Base-by-base conservation (phyloP, 148 eudicot species). In the Amaranthus hypochondriacus region DNA sequence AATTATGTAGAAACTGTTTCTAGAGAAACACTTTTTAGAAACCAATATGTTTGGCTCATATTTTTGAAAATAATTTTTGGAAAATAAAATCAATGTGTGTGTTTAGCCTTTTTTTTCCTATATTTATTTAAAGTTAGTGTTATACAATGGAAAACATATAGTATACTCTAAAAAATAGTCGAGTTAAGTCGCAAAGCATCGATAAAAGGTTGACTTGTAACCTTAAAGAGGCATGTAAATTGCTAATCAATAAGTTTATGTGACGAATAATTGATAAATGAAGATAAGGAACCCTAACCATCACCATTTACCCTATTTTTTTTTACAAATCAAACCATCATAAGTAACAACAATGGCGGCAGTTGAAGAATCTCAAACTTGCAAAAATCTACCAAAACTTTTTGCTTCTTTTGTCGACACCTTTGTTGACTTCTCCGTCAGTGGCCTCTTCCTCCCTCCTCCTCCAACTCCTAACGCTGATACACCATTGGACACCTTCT, bases 371-470 rank as follows among this genome's bases (percentile, higher is more conserved):
- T 56, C 76, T 50, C 42, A 51, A 58, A 75, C 77, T 49, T 93
- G 98, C 86, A 69, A 75, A 55, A 72, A 79, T 65, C 55, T 89
- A 56, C 95, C 90, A 3, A 47, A 77, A n/a, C 77, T 86, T 21
- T 75, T 91, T 72, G 89, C 98, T 68, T 75, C 91, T 6, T 93
- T 91, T 75, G 82, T 91, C 46, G 91, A 91, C 85, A 86, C 98
- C 42, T 81, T 84, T 63, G 78, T 84, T 9, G 87, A 84, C 68
- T 84, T 84, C 78, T 84, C 91, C 72, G 83, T 94, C 71, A 78
- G 87, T 64, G 95, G 93, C 75, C 77, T 87, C 67, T 88, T 94
- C 84, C 78, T 88, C 9, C 89, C 89, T 3, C 88, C 75, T 4
- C 74, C 62, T 7, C 63, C 56, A 3, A 68, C 53, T 69, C 39